Evolutionary conservation across 352 stramenopile genomes (phyloP).

Genomic region (Aphanomyces stellatus): DNA sequence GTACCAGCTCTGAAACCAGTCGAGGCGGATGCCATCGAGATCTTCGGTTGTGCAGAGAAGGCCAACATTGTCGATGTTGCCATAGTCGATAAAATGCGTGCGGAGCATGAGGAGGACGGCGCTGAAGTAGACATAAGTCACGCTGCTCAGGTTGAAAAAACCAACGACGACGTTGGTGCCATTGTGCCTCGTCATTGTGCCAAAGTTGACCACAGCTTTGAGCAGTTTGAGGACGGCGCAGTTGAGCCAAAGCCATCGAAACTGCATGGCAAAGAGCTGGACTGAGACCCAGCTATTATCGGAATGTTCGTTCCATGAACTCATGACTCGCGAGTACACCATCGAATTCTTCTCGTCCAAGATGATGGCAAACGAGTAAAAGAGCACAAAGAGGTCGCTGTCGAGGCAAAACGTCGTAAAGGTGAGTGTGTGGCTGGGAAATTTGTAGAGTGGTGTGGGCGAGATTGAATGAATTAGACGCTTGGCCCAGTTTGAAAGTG

Average conservation of each 20-base stretch:
- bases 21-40: too few species aligned
- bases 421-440: not conserved
- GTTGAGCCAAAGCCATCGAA: slow-evolving; percentile 9
- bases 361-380: not conserved
- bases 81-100: slow-evolving; percentile 4
- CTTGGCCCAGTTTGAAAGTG: not conserved
- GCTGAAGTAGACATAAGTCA: slow-evolving; percentile 12
- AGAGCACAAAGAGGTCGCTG: slow-evolving; percentile 8
- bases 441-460: slow-evolving; percentile 6
- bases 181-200: not conserved
- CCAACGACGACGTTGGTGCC: not conserved
- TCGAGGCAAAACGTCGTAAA: slow-evolving; percentile 13
- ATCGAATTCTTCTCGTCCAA: slow-evolving; percentile 9
- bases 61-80: not conserved
- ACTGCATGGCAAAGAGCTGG: not conserved
- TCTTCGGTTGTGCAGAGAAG: too few species aligned
- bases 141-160: slow-evolving; percentile 9
- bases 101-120: not conserved
- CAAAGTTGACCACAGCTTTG: not conserved
- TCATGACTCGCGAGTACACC: not conserved
- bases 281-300: not conserved
- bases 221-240: not conserved
- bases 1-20: not conserved
- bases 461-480: not conserved
- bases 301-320: not conserved